phyloP scores from a whole-genome alignment of 495 filamentous ascomycete genomes.

The Penicillium subrubescens region DNA sequence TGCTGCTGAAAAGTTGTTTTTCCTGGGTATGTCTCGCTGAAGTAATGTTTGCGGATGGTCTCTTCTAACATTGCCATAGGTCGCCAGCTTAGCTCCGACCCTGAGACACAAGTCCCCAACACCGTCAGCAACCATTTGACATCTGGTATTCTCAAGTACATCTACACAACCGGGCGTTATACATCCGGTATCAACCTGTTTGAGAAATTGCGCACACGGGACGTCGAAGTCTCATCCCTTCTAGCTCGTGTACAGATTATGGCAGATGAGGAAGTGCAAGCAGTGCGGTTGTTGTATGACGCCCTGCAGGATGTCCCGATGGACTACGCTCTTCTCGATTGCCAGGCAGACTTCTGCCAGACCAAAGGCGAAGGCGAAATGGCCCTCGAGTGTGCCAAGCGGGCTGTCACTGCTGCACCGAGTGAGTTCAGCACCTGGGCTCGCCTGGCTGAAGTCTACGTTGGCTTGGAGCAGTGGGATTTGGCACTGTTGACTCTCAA shows the following conservation, averaged over 20 bases:
- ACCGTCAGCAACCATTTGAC: slow-evolving; percentile 96
- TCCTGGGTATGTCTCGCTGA: slow-evolving; percentile 64
- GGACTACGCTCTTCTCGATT: slow-evolving; percentile 92
- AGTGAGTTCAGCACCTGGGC: slow-evolving; percentile 99
- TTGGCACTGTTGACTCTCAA: slow-evolving; percentile 92
- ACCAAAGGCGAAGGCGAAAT: slow-evolving; percentile 83
- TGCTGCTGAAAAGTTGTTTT: slow-evolving; percentile 92
- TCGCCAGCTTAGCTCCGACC: slow-evolving; percentile 94
- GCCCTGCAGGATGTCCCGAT: slow-evolving; percentile 88
- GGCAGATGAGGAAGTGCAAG: slow-evolving; percentile 95
- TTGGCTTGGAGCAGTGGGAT: slow-evolving; percentile 92
- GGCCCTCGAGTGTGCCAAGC: slow-evolving; percentile 90
- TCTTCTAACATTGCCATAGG: slow-evolving; percentile 49
- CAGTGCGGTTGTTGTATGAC: slow-evolving; percentile 83
- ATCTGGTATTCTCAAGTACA: slow-evolving; percentile 90
- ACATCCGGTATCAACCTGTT: slow-evolving; percentile 97
- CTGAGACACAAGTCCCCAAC: slow-evolving; percentile 95
- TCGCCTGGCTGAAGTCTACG: slow-evolving; percentile 86
- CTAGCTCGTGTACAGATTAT: slow-evolving; percentile 86
- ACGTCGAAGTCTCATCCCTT: slow-evolving; percentile 91
- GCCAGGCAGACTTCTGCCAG: slow-evolving; percentile 90
- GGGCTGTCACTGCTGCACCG: slow-evolving; percentile 89
- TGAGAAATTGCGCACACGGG: slow-evolving; percentile 87
- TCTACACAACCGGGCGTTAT: slow-evolving; percentile 92
- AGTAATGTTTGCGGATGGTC: too few relatives aligned